A percentile compares a stretch with the other conserved stretches of the same genome.
phyloP scores from a whole-genome alignment of 2,329 filamentous ascomycete species.

The Ophiocordyceps camponoti-rufipedis region DNA sequence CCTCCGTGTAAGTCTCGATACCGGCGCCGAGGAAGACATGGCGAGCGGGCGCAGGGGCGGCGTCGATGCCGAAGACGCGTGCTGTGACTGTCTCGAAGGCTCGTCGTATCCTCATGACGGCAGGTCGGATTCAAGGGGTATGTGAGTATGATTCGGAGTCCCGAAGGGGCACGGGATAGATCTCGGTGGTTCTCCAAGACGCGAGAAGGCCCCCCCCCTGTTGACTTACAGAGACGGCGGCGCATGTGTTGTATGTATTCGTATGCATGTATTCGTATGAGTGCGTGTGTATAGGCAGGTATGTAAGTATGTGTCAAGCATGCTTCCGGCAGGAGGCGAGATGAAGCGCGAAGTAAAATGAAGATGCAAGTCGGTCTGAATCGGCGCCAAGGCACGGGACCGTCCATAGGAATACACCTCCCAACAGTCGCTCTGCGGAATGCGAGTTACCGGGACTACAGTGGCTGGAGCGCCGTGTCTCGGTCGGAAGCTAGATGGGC shows the following conservation, averaged over 20 bases:
- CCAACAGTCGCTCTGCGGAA: neutral
- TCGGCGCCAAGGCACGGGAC: neutral
- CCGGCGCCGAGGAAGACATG: slow-evolving; percentile 7
- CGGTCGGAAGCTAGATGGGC: neutral
- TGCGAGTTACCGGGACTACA: neutral
- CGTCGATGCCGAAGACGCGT: slow-evolving; percentile 14
- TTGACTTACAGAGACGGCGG: neutral
- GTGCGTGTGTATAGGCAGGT: neutral
- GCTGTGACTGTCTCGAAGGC: slow-evolving; percentile 7
- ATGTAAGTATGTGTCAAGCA: neutral
- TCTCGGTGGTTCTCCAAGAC: no score
- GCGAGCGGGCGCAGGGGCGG: slow-evolving; percentile 10
- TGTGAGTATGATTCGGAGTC: no score
- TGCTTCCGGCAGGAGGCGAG: neutral
- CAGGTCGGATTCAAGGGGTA: neutral
- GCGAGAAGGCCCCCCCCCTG: neutral
- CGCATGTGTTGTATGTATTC: neutral
- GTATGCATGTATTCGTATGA: neutral
- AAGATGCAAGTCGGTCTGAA: no score
- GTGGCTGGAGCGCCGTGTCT: neutral
- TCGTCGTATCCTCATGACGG: slow-evolving; percentile 1
- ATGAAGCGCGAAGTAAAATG: neutral
- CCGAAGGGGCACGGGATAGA: no score
- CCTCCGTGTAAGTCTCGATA: slow-evolving; percentile 30
- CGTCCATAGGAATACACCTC: neutral